Percentiles rank a stretch among this genome's conserved stretches.
Conservation (phyloP, 1,284 basidiomycete genomes). For the Blastosporella zonata region DNA sequence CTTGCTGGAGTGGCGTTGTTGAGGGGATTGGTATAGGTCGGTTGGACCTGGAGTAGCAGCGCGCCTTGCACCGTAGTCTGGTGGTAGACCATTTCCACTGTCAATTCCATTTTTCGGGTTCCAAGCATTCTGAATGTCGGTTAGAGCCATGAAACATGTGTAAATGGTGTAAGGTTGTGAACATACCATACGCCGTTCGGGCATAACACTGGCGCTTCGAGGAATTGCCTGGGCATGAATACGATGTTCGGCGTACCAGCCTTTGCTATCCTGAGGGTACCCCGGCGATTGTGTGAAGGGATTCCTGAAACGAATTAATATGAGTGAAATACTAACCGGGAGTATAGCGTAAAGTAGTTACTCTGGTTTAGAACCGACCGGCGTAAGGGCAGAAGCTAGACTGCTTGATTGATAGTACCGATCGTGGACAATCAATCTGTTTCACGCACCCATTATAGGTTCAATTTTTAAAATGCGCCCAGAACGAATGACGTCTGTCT, state of each 20-base stretch:
- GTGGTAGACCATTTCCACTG: neutral
- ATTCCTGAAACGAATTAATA: neutral
- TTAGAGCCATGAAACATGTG: neutral
- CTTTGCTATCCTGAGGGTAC: neutral
- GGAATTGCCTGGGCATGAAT: neutral
- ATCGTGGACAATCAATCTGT: slow-evolving; percentile 6
- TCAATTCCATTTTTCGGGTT: neutral
- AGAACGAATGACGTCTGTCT: slow-evolving; percentile 1
- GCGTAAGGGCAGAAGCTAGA: slow-evolving; percentile 9
- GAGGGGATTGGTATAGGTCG: neutral
- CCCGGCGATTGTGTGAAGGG: neutral
- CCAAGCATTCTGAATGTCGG: neutral
- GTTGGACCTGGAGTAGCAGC: slow-evolving; percentile 4
- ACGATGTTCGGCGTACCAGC: slow-evolving; percentile 1
- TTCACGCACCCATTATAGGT: slow-evolving; percentile 1
- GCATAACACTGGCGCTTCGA: slow-evolving; percentile 6
- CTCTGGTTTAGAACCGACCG: neutral
- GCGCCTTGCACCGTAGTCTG: slow-evolving; percentile 3
- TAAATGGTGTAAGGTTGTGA: neutral
- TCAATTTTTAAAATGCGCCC: neutral
- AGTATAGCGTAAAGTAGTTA: neutral
- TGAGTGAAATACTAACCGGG: neutral
- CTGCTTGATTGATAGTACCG: slow-evolving; percentile 10
- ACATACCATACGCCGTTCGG: slow-evolving; percentile 7
- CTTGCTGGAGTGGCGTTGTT: neutral